A percentile compares a stretch with the other conserved stretches of the same genome.
phyloP scores from a whole-genome alignment of 1,284 basidiomycete genomes.

The Ustilago xerochloae region DNA sequence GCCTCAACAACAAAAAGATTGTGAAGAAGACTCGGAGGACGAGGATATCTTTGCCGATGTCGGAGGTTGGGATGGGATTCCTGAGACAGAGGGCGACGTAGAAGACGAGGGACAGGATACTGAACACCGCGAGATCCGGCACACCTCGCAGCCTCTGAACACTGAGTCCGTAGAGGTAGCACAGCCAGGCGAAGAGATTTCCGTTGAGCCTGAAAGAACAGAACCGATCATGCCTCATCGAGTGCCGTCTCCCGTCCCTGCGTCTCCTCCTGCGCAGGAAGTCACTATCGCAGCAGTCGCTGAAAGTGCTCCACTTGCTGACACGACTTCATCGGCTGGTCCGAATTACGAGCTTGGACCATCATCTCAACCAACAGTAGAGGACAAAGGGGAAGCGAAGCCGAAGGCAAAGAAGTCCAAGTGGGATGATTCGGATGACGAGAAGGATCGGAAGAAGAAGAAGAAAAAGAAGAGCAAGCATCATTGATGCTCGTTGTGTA shows the following conservation, averaged over 20 bases:
- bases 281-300: too few species aligned
- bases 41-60: constrained; percentile 84
- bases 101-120: constrained; percentile 56
- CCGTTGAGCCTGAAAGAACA: too few species aligned
- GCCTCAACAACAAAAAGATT: background rate
- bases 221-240: background rate
- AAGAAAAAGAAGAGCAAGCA: constrained; percentile 31
- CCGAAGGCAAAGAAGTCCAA: constrained; percentile 24
- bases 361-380: background rate
- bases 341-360: background rate
- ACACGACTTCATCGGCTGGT: too few species aligned
- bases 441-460: constrained; percentile 10
- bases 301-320: too few species aligned
- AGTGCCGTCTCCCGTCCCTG: background rate
- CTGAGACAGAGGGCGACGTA: constrained; percentile 35
- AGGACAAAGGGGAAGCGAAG: background rate
- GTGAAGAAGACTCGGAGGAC: constrained; percentile 6
- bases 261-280: background rate
- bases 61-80: constrained; percentile 80
- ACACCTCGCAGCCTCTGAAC: too few species aligned
- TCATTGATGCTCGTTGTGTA: background rate
- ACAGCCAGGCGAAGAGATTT: too few species aligned
- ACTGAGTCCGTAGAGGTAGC: too few species aligned
- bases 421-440: constrained; percentile 25
- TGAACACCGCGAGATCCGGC: constrained; percentile 23